phyloP scores from a whole-genome alignment of 352 stramenopile genomes.

The Pilasporangium apinafurcum region DNA sequence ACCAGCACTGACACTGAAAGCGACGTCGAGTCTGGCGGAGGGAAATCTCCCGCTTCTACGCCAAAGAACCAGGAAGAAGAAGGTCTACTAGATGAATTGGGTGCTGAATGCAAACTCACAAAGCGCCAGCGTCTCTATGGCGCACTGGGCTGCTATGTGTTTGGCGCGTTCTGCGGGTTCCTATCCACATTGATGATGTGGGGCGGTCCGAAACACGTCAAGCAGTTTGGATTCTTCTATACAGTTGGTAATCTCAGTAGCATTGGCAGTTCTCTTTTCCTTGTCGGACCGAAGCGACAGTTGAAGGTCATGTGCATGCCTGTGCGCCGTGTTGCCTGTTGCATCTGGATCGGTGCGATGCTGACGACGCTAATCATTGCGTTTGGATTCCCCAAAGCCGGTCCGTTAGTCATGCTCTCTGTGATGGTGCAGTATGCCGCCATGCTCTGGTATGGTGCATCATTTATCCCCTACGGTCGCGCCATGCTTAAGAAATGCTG shows the following conservation, averaged over 20 bases:
- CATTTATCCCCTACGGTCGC: slow-evolving; percentile 75
- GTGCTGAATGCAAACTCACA: slow-evolving; percentile 66
- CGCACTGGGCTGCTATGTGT: slow-evolving; percentile 61
- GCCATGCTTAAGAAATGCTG: slow-evolving; percentile 72
- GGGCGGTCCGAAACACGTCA: slow-evolving; percentile 70
- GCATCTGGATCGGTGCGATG: slow-evolving; percentile 77
- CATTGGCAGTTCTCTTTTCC: slow-evolving; percentile 75
- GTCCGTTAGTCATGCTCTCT: slow-evolving; percentile 57
- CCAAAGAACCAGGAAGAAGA: slow-evolving; percentile 64
- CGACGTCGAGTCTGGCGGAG: slow-evolving; percentile 6
- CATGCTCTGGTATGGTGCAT: slow-evolving; percentile 83
- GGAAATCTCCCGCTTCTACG: slow-evolving; percentile 15
- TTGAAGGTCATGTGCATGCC: slow-evolving; percentile 83
- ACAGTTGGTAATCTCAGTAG: slow-evolving; percentile 75
- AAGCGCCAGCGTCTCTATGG: slow-evolving; percentile 78
- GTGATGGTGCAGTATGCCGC: slow-evolving; percentile 75
- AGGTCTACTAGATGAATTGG: slow-evolving; percentile 61
- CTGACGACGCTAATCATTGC: slow-evolving; percentile 65
- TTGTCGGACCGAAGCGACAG: slow-evolving; percentile 62
- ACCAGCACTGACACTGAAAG: slow-evolving; percentile 21
- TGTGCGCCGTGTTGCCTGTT: slow-evolving; percentile 71
- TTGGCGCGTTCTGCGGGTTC: slow-evolving; percentile 68
- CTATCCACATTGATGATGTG: slow-evolving; percentile 78
- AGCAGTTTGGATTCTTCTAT: slow-evolving; percentile 86
- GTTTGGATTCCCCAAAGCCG: slow-evolving; percentile 62